These are phyloP conservation scores for Penicillium sp. DNA, from an alignment of 2,329 filamentous ascomycete genomes.

Conservation along the genomic window DNA sequence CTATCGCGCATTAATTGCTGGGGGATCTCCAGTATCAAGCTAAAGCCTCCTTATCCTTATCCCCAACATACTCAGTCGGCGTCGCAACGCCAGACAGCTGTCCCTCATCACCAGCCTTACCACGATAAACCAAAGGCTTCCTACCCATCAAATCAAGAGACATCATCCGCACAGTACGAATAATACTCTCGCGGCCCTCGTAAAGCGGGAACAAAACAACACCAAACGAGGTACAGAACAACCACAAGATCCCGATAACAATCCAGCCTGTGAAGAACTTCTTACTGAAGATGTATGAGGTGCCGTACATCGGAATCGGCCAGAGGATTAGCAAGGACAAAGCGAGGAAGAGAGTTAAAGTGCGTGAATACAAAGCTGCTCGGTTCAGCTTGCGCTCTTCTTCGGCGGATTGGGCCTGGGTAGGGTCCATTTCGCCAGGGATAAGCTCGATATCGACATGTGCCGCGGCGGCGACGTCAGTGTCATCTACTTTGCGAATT, in stretches of 20 bases:
- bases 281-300: conserved; percentile 73
- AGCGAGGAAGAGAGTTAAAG: conserved; percentile 58
- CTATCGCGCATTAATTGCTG: too few species aligned
- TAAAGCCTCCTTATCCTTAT: conserved; percentile 21
- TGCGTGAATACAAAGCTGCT: conserved; percentile 51
- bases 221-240: conserved; percentile 64
- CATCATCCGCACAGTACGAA: conserved; percentile 57
- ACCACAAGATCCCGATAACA: conserved; percentile 69
- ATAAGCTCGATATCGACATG: conserved; percentile 61
- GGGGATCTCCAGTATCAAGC: too few species aligned
- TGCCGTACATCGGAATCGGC: conserved; percentile 89
- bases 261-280: conserved; percentile 80
- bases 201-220: conserved; percentile 78
- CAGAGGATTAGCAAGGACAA: conserved; percentile 71
- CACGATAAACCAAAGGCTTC: conserved; percentile 29
- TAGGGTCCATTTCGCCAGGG: conserved; percentile 44
- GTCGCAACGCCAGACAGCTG: conserved; percentile 45
- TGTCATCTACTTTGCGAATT: conserved; percentile 74
- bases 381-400: conserved; percentile 50
- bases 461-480: conserved; percentile 59
- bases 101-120: conserved; percentile 36
- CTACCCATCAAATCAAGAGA: conserved; percentile 52
- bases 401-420: conserved; percentile 37
- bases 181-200: conserved; percentile 66
- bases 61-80: conserved; percentile 42